Percentiles rank a stretch among this genome's conserved stretches.
Conservation (phyloP, 257 asterid species). For the Linderniella brevidens region DNA sequence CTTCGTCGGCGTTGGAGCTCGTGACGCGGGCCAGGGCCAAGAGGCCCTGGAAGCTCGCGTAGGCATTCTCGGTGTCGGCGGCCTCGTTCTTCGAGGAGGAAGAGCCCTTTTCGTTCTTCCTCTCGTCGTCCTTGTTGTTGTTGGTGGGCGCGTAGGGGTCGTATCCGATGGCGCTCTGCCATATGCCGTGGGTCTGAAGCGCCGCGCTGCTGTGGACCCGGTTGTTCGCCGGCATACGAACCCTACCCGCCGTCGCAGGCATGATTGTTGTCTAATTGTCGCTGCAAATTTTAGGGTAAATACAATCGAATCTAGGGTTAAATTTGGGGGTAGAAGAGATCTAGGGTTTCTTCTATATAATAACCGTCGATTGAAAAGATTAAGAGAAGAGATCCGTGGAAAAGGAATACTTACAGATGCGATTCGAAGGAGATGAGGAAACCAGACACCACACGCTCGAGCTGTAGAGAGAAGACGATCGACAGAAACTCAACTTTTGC, state of each 20-base stretch:
- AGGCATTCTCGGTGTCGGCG: conserved; percentile 71
- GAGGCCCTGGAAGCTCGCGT: conserved; percentile 76
- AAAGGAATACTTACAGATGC: no score
- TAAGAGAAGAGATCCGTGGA: no score
- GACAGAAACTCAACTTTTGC: no score
- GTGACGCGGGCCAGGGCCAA: conserved; percentile 84
- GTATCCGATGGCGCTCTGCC: conserved; percentile 99
- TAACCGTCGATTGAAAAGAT: no score
- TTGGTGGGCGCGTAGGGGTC: conserved; percentile 76
- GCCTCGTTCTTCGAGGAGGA: conserved; percentile 28
- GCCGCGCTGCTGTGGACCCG: conserved; percentile 99
- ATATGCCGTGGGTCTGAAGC: conserved; percentile 93
- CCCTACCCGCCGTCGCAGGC: conserved; percentile 99
- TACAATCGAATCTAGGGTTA: not conserved
- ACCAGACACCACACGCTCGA: no score
- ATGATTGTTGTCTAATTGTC: conserved; percentile 20
- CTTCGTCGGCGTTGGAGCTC: conserved; percentile 77
- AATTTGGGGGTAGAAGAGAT: no score
- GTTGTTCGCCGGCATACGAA: conserved; percentile 99
- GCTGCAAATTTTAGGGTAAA: not conserved
- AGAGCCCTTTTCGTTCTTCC: conserved; percentile 29
- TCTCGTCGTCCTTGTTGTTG: conserved; percentile 17
- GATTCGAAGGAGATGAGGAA: no score
- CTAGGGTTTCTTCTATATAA: no score
- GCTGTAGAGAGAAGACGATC: no score